Conservation (phyloP, 352 stramenopile species). For the Phytophthora cactorum region DNA sequence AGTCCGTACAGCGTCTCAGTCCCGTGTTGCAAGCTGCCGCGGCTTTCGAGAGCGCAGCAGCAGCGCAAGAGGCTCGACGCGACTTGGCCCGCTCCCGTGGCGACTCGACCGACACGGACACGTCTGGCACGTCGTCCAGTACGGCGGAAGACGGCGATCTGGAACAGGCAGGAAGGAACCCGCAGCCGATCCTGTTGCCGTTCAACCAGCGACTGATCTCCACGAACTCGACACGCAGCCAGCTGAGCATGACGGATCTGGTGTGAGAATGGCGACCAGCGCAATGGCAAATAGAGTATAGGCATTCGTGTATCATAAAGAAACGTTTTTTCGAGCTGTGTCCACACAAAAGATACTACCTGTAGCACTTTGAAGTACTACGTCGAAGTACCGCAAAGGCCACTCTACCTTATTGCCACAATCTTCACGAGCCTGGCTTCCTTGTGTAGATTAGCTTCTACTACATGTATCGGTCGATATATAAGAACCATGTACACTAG, state of each 20-base stretch:
- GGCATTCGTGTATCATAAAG: not conserved
- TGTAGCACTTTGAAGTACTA: no score
- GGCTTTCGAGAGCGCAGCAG: constrained; percentile 36
- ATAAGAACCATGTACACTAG: no score
- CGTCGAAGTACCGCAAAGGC: not conserved
- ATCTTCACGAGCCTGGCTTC: no score
- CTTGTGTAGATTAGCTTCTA: no score
- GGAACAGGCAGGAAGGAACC: constrained; percentile 61
- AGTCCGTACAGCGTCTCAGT: constrained; percentile 45
- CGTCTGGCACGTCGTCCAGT: constrained; percentile 29
- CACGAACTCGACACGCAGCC: constrained; percentile 37
- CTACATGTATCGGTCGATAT: no score
- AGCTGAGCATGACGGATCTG: constrained; percentile 41
- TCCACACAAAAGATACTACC: no score
- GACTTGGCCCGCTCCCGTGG: constrained; percentile 26
- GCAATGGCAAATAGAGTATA: constrained; percentile 19
- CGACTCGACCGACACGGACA: constrained; percentile 42
- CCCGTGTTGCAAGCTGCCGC: constrained; percentile 42
- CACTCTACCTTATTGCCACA: no score
- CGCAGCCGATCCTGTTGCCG: constrained; percentile 57
- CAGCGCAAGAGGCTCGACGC: constrained; percentile 25
- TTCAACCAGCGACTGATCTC: constrained; percentile 55
- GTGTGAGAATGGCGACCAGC: constrained; percentile 4
- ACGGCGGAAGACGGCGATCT: constrained; percentile 40
- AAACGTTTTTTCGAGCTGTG: not conserved